phyloP scores from a whole-genome alignment of 768 basidiomycete genomes.

The Gymnopilus dilepis region DNA sequence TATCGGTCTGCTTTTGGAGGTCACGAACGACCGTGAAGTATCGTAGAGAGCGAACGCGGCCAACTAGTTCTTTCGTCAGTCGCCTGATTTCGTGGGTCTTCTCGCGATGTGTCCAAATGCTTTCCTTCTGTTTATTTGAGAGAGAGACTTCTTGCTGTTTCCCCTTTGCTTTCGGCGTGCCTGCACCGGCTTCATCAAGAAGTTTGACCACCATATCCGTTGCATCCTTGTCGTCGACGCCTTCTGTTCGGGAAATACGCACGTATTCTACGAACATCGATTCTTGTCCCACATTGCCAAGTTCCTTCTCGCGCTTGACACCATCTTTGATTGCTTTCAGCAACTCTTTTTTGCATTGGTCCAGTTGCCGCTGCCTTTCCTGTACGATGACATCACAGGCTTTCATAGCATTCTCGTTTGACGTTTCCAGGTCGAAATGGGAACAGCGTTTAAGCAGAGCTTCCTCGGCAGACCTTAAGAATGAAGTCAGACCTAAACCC shows the following conservation, averaged over 20 bases:
- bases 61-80: constrained; percentile 86
- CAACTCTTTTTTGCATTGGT: constrained; percentile 79
- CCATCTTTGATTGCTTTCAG: constrained; percentile 67
- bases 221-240: constrained; percentile 82
- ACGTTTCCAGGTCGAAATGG: constrained; percentile 86
- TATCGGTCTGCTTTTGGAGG: constrained; percentile 75
- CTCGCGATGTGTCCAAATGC: constrained; percentile 83
- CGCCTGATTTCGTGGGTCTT: constrained; percentile 85
- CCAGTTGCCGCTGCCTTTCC: constrained; percentile 79
- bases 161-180: constrained; percentile 49
- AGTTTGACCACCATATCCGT: constrained; percentile 62
- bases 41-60: constrained; percentile 86
- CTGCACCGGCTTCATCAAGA: constrained; percentile 64
- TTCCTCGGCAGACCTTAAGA: constrained; percentile 80
- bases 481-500: constrained; percentile 12
- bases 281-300: constrained; percentile 67
- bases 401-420: constrained; percentile 79
- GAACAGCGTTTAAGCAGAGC: constrained; percentile 95
- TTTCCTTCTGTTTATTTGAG: constrained; percentile 61
- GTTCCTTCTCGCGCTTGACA: constrained; percentile 68
- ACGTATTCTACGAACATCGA: constrained; percentile 83
- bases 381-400: constrained; percentile 92
- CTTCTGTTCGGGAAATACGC: constrained; percentile 68
- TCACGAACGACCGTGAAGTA: constrained; percentile 93
- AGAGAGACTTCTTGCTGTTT: constrained; percentile 63